A percentile compares a stretch with the other conserved stretches of the same genome.
phyloP scores from a whole-genome alignment of 2,329 filamentous ascomycete genomes.

The Alternaria ventricosa region DNA sequence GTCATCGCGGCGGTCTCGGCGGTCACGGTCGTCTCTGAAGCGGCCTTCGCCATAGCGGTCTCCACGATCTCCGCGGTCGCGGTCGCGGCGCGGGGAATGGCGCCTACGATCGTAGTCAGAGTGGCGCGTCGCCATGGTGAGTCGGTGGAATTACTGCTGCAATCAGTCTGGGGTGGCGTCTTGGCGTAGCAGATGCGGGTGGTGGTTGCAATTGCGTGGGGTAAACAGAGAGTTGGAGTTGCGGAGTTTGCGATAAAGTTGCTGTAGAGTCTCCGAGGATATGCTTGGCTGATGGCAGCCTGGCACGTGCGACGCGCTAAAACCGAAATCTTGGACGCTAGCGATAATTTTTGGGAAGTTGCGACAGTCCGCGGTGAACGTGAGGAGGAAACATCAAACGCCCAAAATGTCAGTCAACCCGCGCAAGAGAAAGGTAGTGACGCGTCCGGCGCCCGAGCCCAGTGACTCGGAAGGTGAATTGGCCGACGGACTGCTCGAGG shows the following conservation, averaged over 20 bases:
- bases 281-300: constrained; percentile 10
- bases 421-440: constrained; percentile 55
- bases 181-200: not conserved
- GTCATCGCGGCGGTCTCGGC: constrained; percentile 65
- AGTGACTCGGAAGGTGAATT: constrained; percentile 46
- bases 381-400: constrained; percentile 5
- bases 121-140: constrained; percentile 61
- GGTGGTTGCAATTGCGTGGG: constrained; percentile 5
- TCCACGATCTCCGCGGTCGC: constrained; percentile 40
- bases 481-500: constrained; percentile 49
- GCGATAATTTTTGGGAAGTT: constrained; percentile 25
- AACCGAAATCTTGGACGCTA: constrained; percentile 35
- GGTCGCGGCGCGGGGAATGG: constrained; percentile 41
- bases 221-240: not conserved
- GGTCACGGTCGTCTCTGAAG: constrained; percentile 57
- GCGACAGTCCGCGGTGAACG: constrained; percentile 2
- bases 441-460: constrained; percentile 41
- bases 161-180: constrained; percentile 13
- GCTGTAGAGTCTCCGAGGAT: not conserved
- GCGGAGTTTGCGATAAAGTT: constrained; percentile 2
- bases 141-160: constrained; percentile 31
- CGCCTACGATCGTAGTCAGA: constrained; percentile 66
- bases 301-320: constrained; percentile 23
- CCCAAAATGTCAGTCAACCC: constrained; percentile 54
- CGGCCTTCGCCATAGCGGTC: constrained; percentile 55